phyloP scores from a whole-genome alignment of 805 yeast genomes.

The Myxozyma geophila region DNA sequence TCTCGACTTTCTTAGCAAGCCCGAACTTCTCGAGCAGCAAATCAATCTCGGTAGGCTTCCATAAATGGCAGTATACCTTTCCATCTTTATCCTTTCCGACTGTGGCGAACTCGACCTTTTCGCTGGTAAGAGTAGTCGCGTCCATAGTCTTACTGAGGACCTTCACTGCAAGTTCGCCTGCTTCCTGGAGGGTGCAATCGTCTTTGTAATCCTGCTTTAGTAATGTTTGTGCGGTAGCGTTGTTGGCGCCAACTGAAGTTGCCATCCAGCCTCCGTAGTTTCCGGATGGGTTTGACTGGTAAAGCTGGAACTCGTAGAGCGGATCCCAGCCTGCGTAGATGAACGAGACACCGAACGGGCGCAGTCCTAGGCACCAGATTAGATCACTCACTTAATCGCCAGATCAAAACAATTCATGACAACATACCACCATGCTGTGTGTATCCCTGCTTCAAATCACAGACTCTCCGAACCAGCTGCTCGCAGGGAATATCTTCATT shows the following conservation, averaged over 20 bases:
- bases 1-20: constrained; percentile 62
- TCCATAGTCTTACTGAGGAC: constrained; percentile 95
- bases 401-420: background rate
- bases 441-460: constrained; percentile 95
- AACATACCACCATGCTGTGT: constrained; percentile 86
- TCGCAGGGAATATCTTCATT: constrained; percentile 95
- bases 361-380: constrained; percentile 54
- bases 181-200: constrained; percentile 66
- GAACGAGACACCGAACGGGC: constrained; percentile 98
- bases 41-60: constrained; percentile 80
- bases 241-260: constrained; percentile 94
- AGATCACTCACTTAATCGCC: background rate
- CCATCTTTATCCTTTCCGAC: constrained; percentile 57
- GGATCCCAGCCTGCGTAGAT: constrained; percentile 92
- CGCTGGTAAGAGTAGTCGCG: constrained; percentile 78
- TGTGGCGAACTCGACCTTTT: constrained; percentile 92
- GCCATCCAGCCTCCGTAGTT: constrained; percentile 99
- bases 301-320: constrained; percentile 84
- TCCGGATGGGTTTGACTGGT: constrained; percentile 96
- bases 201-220: constrained; percentile 94
- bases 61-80: constrained; percentile 68
- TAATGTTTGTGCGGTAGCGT: constrained; percentile 92
- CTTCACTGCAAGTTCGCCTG: constrained; percentile 85
- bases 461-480: constrained; percentile 79
- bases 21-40: constrained; percentile 72